Evolutionary conservation across 441 rosid species (phyloP).

Genomic region (Rhodomyrtus psidioides): DNA sequence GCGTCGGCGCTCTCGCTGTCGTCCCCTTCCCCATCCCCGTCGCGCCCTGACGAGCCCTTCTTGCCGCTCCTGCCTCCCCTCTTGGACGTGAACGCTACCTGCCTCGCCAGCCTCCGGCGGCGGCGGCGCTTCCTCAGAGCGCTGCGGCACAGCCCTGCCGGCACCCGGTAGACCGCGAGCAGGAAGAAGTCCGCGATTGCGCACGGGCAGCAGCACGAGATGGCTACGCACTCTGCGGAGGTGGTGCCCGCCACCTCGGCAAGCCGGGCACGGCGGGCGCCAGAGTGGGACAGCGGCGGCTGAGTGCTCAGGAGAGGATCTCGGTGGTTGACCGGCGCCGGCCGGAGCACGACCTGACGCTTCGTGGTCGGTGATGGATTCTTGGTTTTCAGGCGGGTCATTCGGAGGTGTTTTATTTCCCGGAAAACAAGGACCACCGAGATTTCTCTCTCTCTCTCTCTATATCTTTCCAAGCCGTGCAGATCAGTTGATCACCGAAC

Average conservation of each 20-base stretch:
- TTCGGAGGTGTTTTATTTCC: background rate
- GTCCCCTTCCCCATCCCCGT: background rate
- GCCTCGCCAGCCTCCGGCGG: constrained; percentile 16
- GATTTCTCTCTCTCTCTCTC: background rate
- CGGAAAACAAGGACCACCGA: background rate
- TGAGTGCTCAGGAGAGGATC: background rate
- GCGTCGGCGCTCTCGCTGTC: background rate
- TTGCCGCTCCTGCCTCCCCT: background rate
- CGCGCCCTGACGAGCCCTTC: background rate
- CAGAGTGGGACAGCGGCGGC: background rate
- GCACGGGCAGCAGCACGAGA: constrained; percentile 49
- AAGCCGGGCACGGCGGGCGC: constrained; percentile 1
- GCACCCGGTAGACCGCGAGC: constrained; percentile 17
- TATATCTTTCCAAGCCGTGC: background rate
- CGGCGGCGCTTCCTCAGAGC: constrained; percentile 19
- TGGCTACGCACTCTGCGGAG: constrained; percentile 44
- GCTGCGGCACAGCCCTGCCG: constrained; percentile 31
- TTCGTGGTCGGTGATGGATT: background rate
- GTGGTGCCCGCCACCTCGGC: constrained; percentile 43
- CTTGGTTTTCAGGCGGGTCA: background rate
- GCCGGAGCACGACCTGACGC: background rate
- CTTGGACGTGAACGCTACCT: constrained; percentile 3
- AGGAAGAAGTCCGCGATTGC: constrained; percentile 16
- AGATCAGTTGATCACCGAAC: background rate
- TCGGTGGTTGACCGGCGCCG: background rate